These are phyloP conservation scores for Begonia peltatifolia DNA, from an alignment of 306 rosid species.

Conservation along the genomic window DNA sequence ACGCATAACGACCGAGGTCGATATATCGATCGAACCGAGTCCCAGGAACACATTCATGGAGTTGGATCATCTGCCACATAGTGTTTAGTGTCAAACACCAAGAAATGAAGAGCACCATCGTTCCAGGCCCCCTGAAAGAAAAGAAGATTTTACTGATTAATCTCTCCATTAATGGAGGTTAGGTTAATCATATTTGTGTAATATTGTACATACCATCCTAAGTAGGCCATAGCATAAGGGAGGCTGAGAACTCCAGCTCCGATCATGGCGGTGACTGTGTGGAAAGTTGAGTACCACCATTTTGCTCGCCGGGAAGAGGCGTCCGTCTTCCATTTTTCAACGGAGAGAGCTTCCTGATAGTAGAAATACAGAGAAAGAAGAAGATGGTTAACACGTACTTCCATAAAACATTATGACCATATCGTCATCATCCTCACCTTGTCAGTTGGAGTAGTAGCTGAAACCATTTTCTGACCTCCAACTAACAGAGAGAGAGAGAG, in stretches of 20 bases:
- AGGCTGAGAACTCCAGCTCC: conserved; percentile 93
- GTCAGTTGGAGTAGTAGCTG: conserved; percentile 39
- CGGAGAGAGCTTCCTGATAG: conserved; percentile 31
- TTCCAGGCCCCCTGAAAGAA: conserved; percentile 77
- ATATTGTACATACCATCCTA: conserved; percentile 58
- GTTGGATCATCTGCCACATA: conserved; percentile 94
- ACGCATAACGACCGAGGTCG: conserved; percentile 82
- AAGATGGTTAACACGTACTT: neutral
- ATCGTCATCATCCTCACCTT: conserved; percentile 20
- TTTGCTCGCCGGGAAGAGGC: conserved; percentile 49
- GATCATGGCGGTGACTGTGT: conserved; percentile 85
- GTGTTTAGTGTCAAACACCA: conserved; percentile 86
- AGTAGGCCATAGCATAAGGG: conserved; percentile 87
- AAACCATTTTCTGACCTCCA: conserved; percentile 24
- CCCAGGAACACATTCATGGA: conserved; percentile 87
- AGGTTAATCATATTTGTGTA: neutral
- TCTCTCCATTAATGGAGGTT: no score
- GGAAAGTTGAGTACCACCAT: conserved; percentile 98
- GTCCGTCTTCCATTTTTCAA: conserved; percentile 41
- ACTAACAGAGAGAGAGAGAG: neutral
- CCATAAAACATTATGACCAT: neutral
- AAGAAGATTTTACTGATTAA: neutral
- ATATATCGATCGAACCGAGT: conserved; percentile 69
- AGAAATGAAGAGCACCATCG: conserved; percentile 36
- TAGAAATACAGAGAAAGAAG: neutral